phyloP scores from a whole-genome alignment of 2,329 filamentous ascomycete genomes.

The Calonectria pteridis region DNA sequence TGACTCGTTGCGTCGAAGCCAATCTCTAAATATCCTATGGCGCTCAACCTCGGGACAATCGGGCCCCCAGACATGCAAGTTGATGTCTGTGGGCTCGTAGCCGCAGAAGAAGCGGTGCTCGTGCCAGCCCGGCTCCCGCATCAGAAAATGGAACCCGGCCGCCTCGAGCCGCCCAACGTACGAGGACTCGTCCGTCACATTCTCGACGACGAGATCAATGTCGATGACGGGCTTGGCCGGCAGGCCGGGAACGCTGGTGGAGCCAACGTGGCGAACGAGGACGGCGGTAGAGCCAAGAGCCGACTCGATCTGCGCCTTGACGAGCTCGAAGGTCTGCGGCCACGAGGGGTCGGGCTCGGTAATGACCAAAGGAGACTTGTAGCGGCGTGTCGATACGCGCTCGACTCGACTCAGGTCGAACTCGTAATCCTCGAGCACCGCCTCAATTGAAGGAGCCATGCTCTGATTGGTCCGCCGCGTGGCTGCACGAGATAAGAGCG shows the following conservation, averaged over 20 bases:
- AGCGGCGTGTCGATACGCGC: conserved; percentile 43
- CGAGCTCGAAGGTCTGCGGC: conserved; percentile 48
- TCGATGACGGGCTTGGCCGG: conserved; percentile 66
- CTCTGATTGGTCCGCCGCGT: neutral
- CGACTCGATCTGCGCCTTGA: conserved; percentile 49
- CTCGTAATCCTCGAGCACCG: conserved; percentile 44
- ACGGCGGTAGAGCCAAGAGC: conserved; percentile 53
- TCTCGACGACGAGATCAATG: conserved; percentile 60
- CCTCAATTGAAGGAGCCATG: conserved; percentile 41
- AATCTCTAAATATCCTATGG: conserved; percentile 60
- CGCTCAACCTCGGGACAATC: conserved; percentile 56
- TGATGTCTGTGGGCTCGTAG: conserved; percentile 52
- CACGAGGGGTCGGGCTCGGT: conserved; percentile 53
- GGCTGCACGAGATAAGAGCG: neutral
- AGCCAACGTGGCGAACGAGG: conserved; percentile 60
- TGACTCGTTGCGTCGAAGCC: conserved; percentile 52
- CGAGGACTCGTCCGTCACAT: conserved; percentile 54
- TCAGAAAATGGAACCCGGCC: conserved; percentile 59
- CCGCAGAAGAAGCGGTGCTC: conserved; percentile 60
- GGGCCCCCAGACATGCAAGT: conserved; percentile 63
- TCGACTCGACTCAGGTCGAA: conserved; percentile 39
- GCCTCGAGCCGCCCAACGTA: conserved; percentile 59
- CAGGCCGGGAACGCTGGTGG: conserved; percentile 62
- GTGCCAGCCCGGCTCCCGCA: conserved; percentile 61
- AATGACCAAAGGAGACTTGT: conserved; percentile 44